Percentiles rank a stretch among this genome's conserved stretches.
Conservation (phyloP, 176 grass and related monocot species). For the Zoysia pacifica region DNA sequence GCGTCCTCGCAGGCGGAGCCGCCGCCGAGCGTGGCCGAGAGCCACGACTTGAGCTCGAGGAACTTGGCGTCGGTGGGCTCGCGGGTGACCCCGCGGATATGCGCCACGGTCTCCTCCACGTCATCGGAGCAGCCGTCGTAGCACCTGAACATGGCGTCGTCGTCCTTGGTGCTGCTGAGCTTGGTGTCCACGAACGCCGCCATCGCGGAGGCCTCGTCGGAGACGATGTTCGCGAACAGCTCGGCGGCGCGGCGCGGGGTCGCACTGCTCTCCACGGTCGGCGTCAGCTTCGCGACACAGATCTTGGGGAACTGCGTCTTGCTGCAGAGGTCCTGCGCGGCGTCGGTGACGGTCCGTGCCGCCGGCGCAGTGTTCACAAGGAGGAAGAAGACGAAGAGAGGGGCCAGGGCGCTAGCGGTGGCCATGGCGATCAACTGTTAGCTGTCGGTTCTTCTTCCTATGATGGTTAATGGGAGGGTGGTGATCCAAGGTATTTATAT, state of each 20-base stretch:
- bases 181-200: conserved; percentile 37
- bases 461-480: not conserved
- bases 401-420: not conserved
- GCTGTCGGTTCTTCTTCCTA: not conserved
- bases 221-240: conserved; percentile 43
- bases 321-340: conserved; percentile 48
- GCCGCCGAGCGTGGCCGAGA: conserved; percentile 43
- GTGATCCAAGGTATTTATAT: not conserved
- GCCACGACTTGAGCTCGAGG: conserved; percentile 51
- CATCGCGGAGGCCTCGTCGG: conserved; percentile 24
- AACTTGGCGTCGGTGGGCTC: conserved; percentile 53
- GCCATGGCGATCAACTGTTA: not conserved
- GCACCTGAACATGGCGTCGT: conserved; percentile 26
- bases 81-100: conserved; percentile 36
- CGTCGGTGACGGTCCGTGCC: not conserved
- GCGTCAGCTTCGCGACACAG: conserved; percentile 17
- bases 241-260: conserved; percentile 40
- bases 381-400: conserved; percentile 11
- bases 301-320: conserved; percentile 50
- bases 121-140: conserved; percentile 51
- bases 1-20: conserved; percentile 44
- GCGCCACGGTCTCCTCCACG: conserved; percentile 51
- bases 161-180: not conserved
- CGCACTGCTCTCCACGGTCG: conserved; percentile 39
- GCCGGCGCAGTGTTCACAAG: not conserved